These are phyloP conservation scores for Perkinsus chesapeaki DNA, from an alignment of 169 alveolate genomes.

Conservation along the genomic window DNA sequence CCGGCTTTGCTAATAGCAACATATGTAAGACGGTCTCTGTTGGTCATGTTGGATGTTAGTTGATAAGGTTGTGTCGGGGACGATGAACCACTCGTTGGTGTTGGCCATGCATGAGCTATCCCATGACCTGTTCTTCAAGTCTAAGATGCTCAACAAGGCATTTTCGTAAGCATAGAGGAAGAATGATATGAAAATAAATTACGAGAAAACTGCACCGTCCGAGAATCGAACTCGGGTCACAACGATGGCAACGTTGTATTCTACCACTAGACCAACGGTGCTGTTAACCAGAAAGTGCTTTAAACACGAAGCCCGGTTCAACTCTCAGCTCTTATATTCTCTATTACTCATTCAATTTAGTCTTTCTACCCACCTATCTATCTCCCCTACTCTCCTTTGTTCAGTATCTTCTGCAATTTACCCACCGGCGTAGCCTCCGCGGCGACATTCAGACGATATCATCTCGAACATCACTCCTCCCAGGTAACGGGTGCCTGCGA, in stretches of 20 bases:
- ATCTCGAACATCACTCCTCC: constrained; percentile 57
- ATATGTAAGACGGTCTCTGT: constrained; percentile 30
- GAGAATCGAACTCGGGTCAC: neutral
- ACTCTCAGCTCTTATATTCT: neutral
- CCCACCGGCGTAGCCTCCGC: constrained; percentile 60
- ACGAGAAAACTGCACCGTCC: neutral
- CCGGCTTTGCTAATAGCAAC: constrained; percentile 13
- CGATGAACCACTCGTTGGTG: constrained; percentile 45
- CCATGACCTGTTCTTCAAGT: constrained; percentile 39
- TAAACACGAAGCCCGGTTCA: neutral
- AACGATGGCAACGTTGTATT: neutral
- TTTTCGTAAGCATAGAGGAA: constrained; percentile 16
- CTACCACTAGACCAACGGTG: neutral
- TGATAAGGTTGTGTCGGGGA: constrained; percentile 22
- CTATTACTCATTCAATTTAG: no score
- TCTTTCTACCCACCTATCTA: neutral
- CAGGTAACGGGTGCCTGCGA: constrained; percentile 28
- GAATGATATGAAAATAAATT: neutral
- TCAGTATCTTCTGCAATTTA: constrained; percentile 35
- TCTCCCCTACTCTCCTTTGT: neutral
- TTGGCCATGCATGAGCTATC: constrained; percentile 55
- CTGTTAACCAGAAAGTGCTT: neutral
- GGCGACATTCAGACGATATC: constrained; percentile 56
- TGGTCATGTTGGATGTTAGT: neutral
- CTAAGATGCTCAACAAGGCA: constrained; percentile 19